Conservation (phyloP, 805 yeast genomes). For the Candida boidinii region DNA sequence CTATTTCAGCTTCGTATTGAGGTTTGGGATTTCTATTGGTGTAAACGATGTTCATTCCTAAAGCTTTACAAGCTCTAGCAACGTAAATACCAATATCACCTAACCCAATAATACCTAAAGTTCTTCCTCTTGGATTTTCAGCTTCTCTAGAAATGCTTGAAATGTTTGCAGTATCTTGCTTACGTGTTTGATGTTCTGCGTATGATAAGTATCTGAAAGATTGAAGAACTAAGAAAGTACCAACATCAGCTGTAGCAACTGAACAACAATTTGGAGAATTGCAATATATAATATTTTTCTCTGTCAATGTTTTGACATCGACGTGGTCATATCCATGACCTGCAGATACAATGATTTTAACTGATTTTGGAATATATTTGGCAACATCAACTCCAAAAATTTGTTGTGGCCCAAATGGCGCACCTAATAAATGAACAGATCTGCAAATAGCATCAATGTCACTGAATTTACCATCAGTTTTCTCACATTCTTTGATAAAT, state of each 20-base stretch:
- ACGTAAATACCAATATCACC: slow-evolving; percentile 39
- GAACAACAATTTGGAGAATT: slow-evolving; percentile 31
- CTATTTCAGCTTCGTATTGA: slow-evolving; percentile 21
- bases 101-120: slow-evolving; percentile 37
- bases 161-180: slow-evolving; percentile 24
- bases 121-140: slow-evolving; percentile 32
- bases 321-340: slow-evolving; percentile 34
- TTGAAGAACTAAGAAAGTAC: slow-evolving; percentile 23
- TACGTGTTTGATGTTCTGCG: slow-evolving; percentile 30
- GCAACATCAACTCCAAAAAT: slow-evolving; percentile 26
- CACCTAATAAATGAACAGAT: slow-evolving; percentile 30
- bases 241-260: slow-evolving; percentile 32
- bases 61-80: slow-evolving; percentile 31
- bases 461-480: slow-evolving; percentile 27
- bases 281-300: slow-evolving; percentile 25
- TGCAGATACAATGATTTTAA: slow-evolving; percentile 27
- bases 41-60: slow-evolving; percentile 36
- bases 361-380: slow-evolving; percentile 23
- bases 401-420: slow-evolving; percentile 28
- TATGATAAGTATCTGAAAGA: slow-evolving; percentile 27
- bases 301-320: slow-evolving; percentile 27
- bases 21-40: slow-evolving; percentile 28
- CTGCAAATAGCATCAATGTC: slow-evolving; percentile 29
- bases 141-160: slow-evolving; percentile 23
- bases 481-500: slow-evolving; percentile 24